These are phyloP conservation scores for Lachancea nothofagi DNA, from an alignment of 805 yeast species.

Conservation along the genomic window DNA sequence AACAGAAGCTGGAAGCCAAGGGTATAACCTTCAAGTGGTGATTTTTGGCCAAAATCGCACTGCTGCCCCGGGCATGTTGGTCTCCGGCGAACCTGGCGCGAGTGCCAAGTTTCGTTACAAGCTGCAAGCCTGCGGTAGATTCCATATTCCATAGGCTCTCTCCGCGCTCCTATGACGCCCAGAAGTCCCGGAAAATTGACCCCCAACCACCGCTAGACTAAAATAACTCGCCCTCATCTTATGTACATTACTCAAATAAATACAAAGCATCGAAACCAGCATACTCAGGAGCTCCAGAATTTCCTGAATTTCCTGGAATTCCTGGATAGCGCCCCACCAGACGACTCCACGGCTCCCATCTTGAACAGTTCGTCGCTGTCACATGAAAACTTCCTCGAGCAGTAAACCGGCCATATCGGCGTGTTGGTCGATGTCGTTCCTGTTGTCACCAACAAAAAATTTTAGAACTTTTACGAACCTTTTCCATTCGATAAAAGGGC, in stretches of 20 bases:
- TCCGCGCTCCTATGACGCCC: too few relatives aligned
- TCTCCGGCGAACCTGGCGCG: background rate
- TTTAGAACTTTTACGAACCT: background rate
- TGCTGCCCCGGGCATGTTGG: background rate
- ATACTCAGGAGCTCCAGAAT: too few relatives aligned
- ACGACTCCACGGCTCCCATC: background rate
- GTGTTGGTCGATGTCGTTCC: background rate
- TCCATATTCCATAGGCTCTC: too few relatives aligned
- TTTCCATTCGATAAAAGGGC: background rate
- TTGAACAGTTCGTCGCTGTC: background rate
- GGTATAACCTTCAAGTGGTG: constrained; percentile 37
- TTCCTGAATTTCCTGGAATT: too few relatives aligned
- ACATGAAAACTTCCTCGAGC: too few relatives aligned
- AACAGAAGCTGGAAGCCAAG: constrained; percentile 30
- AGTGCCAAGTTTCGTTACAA: background rate
- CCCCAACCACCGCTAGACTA: too few relatives aligned
- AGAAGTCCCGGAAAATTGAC: too few relatives aligned
- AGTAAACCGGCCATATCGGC: constrained; percentile 1
- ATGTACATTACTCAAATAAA: too few relatives aligned
- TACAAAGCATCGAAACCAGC: too few relatives aligned
- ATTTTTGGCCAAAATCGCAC: background rate
- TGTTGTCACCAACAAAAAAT: constrained; percentile 5
- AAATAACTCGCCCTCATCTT: too few relatives aligned
- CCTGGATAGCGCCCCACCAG: too few relatives aligned
- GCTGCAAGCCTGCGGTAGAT: too few relatives aligned